These are phyloP conservation scores for Debaryomyces subglobosus DNA, from an alignment of 1,139 yeast species.

Conservation along the genomic window DNA sequence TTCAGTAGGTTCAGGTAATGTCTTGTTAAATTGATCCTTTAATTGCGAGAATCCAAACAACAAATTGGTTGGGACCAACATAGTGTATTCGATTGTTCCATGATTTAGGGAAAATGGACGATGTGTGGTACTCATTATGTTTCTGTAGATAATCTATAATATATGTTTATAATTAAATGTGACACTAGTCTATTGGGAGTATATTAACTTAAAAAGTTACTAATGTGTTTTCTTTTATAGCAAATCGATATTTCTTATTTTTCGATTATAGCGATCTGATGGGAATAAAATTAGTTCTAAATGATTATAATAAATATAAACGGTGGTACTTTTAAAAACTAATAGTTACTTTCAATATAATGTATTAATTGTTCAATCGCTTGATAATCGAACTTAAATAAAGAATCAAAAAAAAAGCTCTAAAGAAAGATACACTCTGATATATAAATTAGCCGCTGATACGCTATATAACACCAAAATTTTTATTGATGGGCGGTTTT, in stretches of 20 bases:
- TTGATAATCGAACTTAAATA: slow-evolving; percentile 1
- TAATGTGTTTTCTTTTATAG: neutral
- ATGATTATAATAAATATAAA: neutral
- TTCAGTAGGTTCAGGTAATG: slow-evolving; percentile 80
- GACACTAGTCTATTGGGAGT: neutral
- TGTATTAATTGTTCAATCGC: slow-evolving; percentile 1
- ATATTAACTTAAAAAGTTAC: neutral
- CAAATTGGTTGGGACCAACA: slow-evolving; percentile 81
- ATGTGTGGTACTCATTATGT: slow-evolving; percentile 31
- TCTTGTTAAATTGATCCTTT: slow-evolving; percentile 79
- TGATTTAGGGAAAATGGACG: slow-evolving; percentile 81
- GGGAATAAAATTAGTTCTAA: slow-evolving; percentile 1
- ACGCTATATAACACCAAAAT: slow-evolving; percentile 3
- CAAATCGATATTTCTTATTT: neutral
- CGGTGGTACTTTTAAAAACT: slow-evolving; percentile 7
- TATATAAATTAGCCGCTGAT: slow-evolving; percentile 8
- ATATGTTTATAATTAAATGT: neutral
- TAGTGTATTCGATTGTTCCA: slow-evolving; percentile 85
- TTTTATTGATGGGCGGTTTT: slow-evolving; percentile 9
- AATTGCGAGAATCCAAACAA: slow-evolving; percentile 85
- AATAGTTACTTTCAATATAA: neutral
- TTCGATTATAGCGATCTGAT: neutral
- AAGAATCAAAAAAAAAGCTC: neutral
- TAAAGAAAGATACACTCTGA: neutral
- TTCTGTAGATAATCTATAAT: slow-evolving; percentile 3